Base-by-base conservation (phyloP, 1,139 yeast genomes). In the Saccharomyces hybrid region DNA sequence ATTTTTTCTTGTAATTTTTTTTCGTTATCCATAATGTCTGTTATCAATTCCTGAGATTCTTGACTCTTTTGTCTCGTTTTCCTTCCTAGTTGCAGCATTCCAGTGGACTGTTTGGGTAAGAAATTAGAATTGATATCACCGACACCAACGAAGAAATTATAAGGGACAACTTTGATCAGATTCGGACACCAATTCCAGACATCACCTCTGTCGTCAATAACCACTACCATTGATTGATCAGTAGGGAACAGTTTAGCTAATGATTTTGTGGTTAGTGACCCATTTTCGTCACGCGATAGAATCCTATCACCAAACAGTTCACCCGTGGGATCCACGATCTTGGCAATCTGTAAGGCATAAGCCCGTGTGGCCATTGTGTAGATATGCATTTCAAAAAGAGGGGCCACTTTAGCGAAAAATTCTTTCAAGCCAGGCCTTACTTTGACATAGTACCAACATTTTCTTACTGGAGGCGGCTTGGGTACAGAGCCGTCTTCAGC, bases 361-460 rank as follows among this genome's bases (percentile, higher is more conserved):
- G 93, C 85, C 59, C 96, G 76, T 2, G 99, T 95, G n/a, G 99
- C 99, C 99, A 93, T 93, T 7, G 99, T 93, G 70, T 93, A 93
- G 48, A 93, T 89, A 70, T 93, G 99, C 78, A 93, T 76, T 72
- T 93, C 99, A 68, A 87, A 93, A 53, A 80, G 72, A 50, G 83
- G 72, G 4, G 85, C 76, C 59, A 89, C 79, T 52, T 76, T 75
- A 53, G 78, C 79, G 54, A 93, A 77, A 68, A 93, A 93, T 53
- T 82, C 83, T 53, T 78, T 73, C 49, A 93, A 75, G 0, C 97
- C 97, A 0, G 99, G 98, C 60, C 99, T 79, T 49, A 89, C 74
- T 69, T 95, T 93, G 38, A 95, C 97, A 64, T 88, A 95, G 70
- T 93, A 95, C 86, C 93, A 85, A 70, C 96, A 86, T 55, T 68